Conservation (phyloP, 2,329 filamentous ascomycete genomes). For the Xylaria polymorpha region DNA sequence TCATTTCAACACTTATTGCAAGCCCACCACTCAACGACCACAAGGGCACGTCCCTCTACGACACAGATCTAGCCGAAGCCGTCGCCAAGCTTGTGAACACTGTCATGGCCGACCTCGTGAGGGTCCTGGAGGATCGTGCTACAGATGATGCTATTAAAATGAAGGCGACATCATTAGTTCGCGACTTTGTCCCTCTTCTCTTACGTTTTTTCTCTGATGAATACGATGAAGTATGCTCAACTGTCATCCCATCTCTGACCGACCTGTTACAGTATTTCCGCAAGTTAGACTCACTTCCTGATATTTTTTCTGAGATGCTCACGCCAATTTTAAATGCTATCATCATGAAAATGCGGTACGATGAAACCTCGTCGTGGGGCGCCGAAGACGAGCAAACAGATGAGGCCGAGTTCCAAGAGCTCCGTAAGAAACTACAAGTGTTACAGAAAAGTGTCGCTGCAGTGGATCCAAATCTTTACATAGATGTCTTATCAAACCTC, state of each 20-base stretch:
- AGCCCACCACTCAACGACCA: slow-evolving; percentile 84
- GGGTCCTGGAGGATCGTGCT: slow-evolving; percentile 77
- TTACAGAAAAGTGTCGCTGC: slow-evolving; percentile 93
- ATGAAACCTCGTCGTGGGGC: slow-evolving; percentile 93
- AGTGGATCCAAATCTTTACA: slow-evolving; percentile 88
- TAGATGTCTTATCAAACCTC: slow-evolving; percentile 86
- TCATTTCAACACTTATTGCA: slow-evolving; percentile 85
- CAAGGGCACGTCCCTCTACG: slow-evolving; percentile 85
- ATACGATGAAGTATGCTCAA: slow-evolving; percentile 97
- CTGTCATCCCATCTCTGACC: slow-evolving; percentile 91
- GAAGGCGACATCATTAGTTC: slow-evolving; percentile 84
- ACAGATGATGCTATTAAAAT: slow-evolving; percentile 72
- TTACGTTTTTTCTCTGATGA: slow-evolving; percentile 97
- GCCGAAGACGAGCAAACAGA: slow-evolving; percentile 95
- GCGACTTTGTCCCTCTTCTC: slow-evolving; percentile 85
- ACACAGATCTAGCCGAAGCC: slow-evolving; percentile 93
- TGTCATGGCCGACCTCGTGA: slow-evolving; percentile 86
- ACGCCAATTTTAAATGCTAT: slow-evolving; percentile 91
- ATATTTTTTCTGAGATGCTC: slow-evolving; percentile 83
- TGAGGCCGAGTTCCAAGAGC: slow-evolving; percentile 95
- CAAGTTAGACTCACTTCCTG: slow-evolving; percentile 78
- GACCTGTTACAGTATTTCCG: slow-evolving; percentile 92
- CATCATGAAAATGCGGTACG: slow-evolving; percentile 95
- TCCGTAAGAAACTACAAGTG: slow-evolving; percentile 88
- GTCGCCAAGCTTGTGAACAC: slow-evolving; percentile 97